Evolutionary conservation across 805 yeast species (phyloP).

Genomic region (Clavispora asparagi): DNA sequence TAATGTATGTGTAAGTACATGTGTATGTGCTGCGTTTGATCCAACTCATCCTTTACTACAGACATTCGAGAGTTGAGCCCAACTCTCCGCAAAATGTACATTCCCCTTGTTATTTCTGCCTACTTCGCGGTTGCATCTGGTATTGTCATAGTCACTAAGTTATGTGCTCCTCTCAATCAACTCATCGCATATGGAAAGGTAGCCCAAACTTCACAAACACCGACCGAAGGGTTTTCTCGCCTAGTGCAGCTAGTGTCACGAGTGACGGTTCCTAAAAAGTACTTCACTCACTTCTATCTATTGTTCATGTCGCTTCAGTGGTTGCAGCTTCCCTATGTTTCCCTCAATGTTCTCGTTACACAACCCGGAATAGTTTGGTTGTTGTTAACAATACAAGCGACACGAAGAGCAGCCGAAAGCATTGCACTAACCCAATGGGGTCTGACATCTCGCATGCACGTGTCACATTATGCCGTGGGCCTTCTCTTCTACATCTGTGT

Average conservation of each 20-base stretch:
- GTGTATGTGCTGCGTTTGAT: not conserved
- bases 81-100: not conserved
- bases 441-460: conserved; percentile 48
- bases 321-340: conserved; percentile 8
- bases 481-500: conserved; percentile 51
- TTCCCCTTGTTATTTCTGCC: not conserved
- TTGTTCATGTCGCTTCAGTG: conserved; percentile 32
- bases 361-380: conserved; percentile 13
- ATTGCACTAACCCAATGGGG: conserved; percentile 44
- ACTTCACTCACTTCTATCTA: conserved; percentile 61
- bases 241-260: conserved; percentile 2
- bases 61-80: too few relatives aligned
- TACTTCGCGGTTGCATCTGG: not conserved
- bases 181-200: conserved; percentile 13
- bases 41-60: too few relatives aligned
- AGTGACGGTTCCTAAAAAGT: conserved; percentile 55
- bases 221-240: not conserved
- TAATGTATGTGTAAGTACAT: not conserved
- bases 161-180: conserved; percentile 1
- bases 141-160: not conserved
- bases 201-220: not conserved
- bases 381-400: conserved; percentile 42
- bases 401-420: conserved; percentile 54
- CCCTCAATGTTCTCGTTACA: not conserved
- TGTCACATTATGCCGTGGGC: conserved; percentile 65